Evolutionary conservation across 2,329 filamentous ascomycete species (phyloP), one percentile per base, ranked within the genome.

Genomic region (Botryosphaeria agaves): DNA sequence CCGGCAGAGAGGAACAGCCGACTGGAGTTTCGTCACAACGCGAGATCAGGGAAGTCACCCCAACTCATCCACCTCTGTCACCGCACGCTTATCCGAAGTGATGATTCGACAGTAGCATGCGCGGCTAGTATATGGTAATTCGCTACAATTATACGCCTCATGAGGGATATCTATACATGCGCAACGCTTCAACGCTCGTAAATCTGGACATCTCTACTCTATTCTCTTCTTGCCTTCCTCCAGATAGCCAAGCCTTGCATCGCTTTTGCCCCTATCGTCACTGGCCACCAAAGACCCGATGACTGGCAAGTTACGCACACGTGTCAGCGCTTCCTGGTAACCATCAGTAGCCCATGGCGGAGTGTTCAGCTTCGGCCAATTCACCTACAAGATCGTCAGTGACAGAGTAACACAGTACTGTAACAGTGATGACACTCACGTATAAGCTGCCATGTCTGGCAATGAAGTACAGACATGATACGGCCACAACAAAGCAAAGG

Each of bases 171-270:
- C n/a, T n/a, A n/a, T n/a, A n/a, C n/a, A n/a, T n/a, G n/a, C n/a
- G n/a, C n/a, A n/a, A n/a, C n/a, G n/a, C n/a, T n/a, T n/a, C n/a
- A n/a, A n/a, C n/a, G n/a, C n/a, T n/a, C n/a, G n/a, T n/a, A n/a
- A n/a, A n/a, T 31, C 16, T 4, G 27, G 18, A 15, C 7, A 32
- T n/a, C n/a, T n/a, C 38, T 53, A 85, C 52, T 98, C 89, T 47
- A 92, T 91, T 51, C 89, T 81, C 69, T 94, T 98, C 69, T 98
- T 98, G 31, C 89, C 89, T 57, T 98, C 89, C 53, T 98, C 89
- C 32, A 91, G 72, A 42, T 78, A 89, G 18, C 82, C 68, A 42
- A 91, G 76, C 37, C 82, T 67, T 26, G 78, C 76, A 40, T 80
- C 81, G 56, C 83, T 93, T 37, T 82, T 69, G 3, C 84, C 83